Percentiles rank a stretch among this genome's conserved stretches.
Evolutionary conservation across 208 protist species (phyloP).

Genomic region (Acanthamoeba divionensis): DNA sequence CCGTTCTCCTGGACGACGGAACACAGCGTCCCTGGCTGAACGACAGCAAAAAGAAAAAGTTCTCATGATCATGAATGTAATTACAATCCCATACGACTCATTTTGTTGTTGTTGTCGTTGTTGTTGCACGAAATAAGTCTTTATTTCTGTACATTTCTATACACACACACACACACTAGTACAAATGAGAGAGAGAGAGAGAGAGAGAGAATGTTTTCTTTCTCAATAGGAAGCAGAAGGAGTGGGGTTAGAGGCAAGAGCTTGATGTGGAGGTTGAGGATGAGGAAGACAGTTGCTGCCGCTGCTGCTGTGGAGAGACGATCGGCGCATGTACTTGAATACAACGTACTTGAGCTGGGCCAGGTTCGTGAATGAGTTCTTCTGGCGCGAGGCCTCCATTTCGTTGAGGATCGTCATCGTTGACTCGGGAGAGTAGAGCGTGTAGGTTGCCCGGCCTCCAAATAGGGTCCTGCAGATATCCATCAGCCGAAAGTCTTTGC

Average conservation of each 20-base stretch:
- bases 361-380: constrained; percentile 35
- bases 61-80: too few species aligned
- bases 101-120: too few species aligned
- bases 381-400: constrained; percentile 41
- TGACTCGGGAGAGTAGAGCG: background rate
- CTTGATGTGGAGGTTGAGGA: background rate
- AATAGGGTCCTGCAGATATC: background rate
- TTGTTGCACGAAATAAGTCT: too few species aligned
- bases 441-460: constrained; percentile 1
- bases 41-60: too few species aligned
- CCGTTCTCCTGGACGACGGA: too few species aligned
- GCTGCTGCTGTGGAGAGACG: background rate
- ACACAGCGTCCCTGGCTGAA: too few species aligned
- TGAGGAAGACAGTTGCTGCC: background rate
- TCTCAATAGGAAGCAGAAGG: background rate
- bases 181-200: background rate
- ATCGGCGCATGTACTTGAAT: background rate
- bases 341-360: constrained; percentile 14
- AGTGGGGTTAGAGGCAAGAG: background rate
- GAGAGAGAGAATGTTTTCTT: background rate
- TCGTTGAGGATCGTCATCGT: constrained; percentile 35
- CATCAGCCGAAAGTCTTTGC: constrained; percentile 21
- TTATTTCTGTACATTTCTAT: too few species aligned
- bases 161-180: background rate
- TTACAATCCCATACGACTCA: too few species aligned